These are phyloP conservation scores for Eucalyptus curtisii DNA, from an alignment of 345 rosid species.

Conservation along the genomic window DNA sequence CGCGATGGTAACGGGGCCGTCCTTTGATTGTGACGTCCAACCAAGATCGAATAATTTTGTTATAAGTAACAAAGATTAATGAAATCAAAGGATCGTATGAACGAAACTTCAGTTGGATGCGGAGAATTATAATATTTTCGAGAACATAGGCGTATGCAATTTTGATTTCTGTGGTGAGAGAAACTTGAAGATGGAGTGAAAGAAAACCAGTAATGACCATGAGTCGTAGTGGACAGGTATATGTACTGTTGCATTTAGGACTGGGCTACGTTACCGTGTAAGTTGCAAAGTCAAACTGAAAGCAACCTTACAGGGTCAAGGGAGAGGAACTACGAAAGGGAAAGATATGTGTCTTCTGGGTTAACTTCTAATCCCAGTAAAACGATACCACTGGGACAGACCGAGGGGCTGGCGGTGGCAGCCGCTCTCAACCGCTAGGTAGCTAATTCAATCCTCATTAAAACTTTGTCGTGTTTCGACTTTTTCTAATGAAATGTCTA, in stretches of 20 bases:
- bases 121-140: background rate
- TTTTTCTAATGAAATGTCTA: background rate
- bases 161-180: background rate
- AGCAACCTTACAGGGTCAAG: background rate
- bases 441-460: background rate
- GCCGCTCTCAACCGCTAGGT: background rate
- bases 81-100: background rate
- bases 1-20: background rate
- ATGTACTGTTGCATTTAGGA: background rate
- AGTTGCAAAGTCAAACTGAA: background rate
- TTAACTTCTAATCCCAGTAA: background rate
- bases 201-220: background rate
- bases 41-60: background rate
- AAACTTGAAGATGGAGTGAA: background rate
- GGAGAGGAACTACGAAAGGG: background rate
- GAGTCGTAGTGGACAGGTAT: background rate
- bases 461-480: background rate
- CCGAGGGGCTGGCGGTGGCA: background rate
- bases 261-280: background rate
- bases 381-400: background rate
- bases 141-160: background rate
- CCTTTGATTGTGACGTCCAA: background rate
- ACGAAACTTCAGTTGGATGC: background rate
- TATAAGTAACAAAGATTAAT: background rate
- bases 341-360: background rate